These are phyloP conservation scores for Rubia yunnanensis DNA, from an alignment of 257 asterid genomes.

Conservation along the genomic window DNA sequence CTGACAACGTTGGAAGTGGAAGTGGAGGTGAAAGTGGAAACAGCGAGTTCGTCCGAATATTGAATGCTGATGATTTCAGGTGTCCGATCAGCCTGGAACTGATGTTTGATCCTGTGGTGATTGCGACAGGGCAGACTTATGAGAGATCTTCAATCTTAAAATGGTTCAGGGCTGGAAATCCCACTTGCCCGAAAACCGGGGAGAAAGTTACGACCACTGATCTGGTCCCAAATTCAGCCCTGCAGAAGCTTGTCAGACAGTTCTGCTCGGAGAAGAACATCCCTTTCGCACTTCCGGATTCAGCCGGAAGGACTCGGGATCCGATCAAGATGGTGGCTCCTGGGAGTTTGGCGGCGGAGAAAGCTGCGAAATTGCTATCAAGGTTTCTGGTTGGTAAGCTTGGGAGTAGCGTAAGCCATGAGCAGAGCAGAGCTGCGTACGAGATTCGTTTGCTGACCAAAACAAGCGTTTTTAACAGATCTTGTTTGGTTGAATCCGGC, in stretches of 20 bases:
- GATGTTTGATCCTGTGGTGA: constrained; percentile 76
- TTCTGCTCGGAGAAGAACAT: constrained; percentile 30
- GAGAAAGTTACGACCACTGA: constrained; percentile 33
- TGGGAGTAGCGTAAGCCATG: constrained; percentile 26
- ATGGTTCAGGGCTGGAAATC: constrained; percentile 74
- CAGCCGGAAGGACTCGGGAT: constrained; percentile 17
- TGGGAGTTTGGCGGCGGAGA: constrained; percentile 36
- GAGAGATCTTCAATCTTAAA: constrained; percentile 58
- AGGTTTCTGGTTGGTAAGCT: constrained; percentile 44
- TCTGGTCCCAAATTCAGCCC: constrained; percentile 52
- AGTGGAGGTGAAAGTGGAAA: background rate
- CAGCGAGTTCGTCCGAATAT: constrained; percentile 12
- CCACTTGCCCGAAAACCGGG: constrained; percentile 76
- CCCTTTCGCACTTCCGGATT: constrained; percentile 23
- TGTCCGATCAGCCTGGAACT: constrained; percentile 79
- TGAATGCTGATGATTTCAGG: constrained; percentile 63
- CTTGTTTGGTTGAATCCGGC: constrained; percentile 64
- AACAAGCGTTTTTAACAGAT: constrained; percentile 62
- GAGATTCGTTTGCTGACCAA: constrained; percentile 78
- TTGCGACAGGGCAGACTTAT: constrained; percentile 76
- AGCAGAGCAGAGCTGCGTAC: constrained; percentile 35
- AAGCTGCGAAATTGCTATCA: constrained; percentile 43
- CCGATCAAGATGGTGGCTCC: constrained; percentile 11
- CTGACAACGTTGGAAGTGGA: constrained; percentile 4
- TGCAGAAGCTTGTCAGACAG: constrained; percentile 43